phyloP scores from a whole-genome alignment of 106 monocot genomes.

The Posidonia australis region DNA sequence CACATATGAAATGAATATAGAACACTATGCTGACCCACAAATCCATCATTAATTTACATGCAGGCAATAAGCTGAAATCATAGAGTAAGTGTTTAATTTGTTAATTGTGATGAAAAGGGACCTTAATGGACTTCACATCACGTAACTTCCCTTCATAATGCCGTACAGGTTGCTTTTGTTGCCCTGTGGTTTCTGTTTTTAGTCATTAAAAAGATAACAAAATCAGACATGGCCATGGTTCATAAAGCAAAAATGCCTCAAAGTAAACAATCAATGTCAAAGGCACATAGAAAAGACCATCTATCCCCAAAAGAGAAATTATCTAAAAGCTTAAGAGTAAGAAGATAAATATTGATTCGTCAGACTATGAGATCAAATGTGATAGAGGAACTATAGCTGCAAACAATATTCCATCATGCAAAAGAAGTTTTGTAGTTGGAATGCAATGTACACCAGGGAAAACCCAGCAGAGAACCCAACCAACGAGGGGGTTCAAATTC shows the following conservation, averaged over 20 bases:
- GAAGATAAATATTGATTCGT: too few species aligned
- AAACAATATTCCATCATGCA: too few species aligned
- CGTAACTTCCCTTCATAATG: constrained; percentile 44
- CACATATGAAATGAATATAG: neutral
- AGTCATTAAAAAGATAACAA: constrained; percentile 6
- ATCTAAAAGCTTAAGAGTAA: too few species aligned
- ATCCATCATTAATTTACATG: neutral
- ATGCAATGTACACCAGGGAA: too few species aligned
- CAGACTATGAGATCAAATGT: too few species aligned
- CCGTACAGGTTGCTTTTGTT: constrained; percentile 37
- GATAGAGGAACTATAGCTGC: too few species aligned
- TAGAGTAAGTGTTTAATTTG: neutral
- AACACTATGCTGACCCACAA: neutral
- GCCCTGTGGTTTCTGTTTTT: constrained; percentile 26
- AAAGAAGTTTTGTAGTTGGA: too few species aligned
- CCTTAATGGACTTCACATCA: constrained; percentile 57
- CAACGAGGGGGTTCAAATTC: too few species aligned
- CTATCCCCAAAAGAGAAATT: neutral
- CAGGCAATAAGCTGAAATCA: neutral
- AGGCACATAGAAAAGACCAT: neutral
- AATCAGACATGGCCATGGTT: neutral
- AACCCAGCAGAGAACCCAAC: too few species aligned
- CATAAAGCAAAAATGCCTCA: neutral
- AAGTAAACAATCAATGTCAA: neutral
- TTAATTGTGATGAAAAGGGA: constrained; percentile 1